phyloP scores from a whole-genome alignment of 177 flowering plant species.

The Tripterygium wilfordii region DNA sequence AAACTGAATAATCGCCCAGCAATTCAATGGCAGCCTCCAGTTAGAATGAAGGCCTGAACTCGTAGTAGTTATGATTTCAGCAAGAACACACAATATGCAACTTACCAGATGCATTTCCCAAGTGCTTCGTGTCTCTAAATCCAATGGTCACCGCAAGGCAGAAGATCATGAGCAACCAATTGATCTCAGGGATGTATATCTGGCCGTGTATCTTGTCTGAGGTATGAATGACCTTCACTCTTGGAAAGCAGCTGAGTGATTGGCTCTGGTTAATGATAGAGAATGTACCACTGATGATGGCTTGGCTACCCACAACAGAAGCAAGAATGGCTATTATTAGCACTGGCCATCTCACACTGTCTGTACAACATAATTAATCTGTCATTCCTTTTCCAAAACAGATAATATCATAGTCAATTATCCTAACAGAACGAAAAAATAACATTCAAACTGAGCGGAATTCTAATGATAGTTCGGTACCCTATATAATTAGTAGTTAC shows the following conservation, averaged over 20 bases:
- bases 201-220: constrained; percentile 92
- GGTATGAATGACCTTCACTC: constrained; percentile 92
- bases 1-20: no score
- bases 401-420: background rate
- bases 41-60: no score
- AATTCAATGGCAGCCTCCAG: no score
- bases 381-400: background rate
- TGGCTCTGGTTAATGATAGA: constrained; percentile 98
- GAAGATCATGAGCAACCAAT: constrained; percentile 94
- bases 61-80: no score
- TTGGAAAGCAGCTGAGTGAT: constrained; percentile 91
- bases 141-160: constrained; percentile 94
- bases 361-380: constrained; percentile 29
- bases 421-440: no score
- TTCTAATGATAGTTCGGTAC: no score
- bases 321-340: constrained; percentile 82
- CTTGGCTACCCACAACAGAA: constrained; percentile 97
- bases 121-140: constrained; percentile 84
- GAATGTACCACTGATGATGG: constrained; percentile 95
- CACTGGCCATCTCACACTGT: constrained; percentile 78
- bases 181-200: constrained; percentile 92
- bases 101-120: constrained; percentile 94
- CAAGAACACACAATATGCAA: background rate
- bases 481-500: no score
- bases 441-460: no score